Conservation (phyloP, 2,329 filamentous ascomycete species). For the Hirsutella rhossiliensis region DNA sequence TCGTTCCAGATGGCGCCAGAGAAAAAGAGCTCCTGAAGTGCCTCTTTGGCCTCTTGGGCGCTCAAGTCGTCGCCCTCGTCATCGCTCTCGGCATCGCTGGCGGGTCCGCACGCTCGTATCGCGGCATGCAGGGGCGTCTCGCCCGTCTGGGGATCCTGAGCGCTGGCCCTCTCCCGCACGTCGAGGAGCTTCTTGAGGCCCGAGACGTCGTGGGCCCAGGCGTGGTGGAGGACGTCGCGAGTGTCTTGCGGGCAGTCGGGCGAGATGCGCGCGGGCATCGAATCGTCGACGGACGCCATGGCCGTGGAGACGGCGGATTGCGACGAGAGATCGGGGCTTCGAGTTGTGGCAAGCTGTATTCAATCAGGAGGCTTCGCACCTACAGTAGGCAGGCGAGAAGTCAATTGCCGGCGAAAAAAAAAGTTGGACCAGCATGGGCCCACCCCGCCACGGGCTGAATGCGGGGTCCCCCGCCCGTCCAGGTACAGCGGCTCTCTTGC, state of each 20-base stretch:
- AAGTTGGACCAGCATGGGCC: background rate
- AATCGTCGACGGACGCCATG: conserved; percentile 29
- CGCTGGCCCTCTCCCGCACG: conserved; percentile 52
- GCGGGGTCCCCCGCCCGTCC: background rate
- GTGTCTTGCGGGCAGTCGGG: conserved; percentile 36
- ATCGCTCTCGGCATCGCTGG: conserved; percentile 12
- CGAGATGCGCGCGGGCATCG: conserved; percentile 40
- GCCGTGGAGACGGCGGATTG: background rate
- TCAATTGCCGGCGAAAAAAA: background rate
- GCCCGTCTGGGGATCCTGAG: conserved; percentile 74
- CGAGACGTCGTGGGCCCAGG: conserved; percentile 49
- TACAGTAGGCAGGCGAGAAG: background rate
- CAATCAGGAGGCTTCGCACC: no score
- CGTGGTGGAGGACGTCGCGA: conserved; percentile 38
- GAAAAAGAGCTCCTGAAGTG: conserved; percentile 65
- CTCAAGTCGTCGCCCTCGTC: conserved; percentile 23
- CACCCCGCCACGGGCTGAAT: background rate
- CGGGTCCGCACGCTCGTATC: conserved; percentile 59
- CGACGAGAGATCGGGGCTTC: background rate
- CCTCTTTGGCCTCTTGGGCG: conserved; percentile 51
- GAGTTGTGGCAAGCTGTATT: no score
- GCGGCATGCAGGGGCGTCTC: conserved; percentile 84
- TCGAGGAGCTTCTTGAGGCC: conserved; percentile 59
- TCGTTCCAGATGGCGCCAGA: conserved; percentile 98
- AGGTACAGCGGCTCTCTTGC: background rate